These are phyloP conservation scores for Saturnispora galanensis DNA, from an alignment of 805 yeast species.

Conservation along the genomic window DNA sequence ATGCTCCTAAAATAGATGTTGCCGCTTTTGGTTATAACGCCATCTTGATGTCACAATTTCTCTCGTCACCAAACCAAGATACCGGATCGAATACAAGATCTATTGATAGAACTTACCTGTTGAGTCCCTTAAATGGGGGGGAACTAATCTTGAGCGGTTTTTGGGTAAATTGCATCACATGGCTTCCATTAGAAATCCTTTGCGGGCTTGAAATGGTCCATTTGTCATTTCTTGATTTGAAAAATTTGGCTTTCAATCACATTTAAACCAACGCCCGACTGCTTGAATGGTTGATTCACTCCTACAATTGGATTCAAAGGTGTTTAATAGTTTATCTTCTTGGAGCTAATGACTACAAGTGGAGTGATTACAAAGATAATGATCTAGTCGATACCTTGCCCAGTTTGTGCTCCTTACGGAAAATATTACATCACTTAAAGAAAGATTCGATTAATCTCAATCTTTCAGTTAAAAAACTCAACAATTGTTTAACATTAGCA, in stretches of 20 bases:
- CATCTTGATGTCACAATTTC: neutral
- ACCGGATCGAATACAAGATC: too few species aligned
- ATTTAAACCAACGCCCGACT: neutral
- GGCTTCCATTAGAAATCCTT: neutral
- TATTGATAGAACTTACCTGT: neutral
- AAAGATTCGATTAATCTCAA: neutral
- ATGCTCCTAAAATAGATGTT: neutral
- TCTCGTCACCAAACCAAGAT: neutral
- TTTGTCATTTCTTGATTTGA: neutral
- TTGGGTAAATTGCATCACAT: neutral
- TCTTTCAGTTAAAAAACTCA: neutral
- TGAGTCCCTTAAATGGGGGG: neutral
- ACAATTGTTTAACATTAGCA: neutral
- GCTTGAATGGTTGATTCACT: neutral
- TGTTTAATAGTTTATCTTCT: neutral
- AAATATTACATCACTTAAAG: neutral
- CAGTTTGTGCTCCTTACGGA: slow-evolving; percentile 1
- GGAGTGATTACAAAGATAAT: neutral
- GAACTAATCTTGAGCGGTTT: neutral
- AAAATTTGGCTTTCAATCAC: neutral
- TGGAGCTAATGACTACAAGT: neutral
- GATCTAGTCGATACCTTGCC: slow-evolving; percentile 1
- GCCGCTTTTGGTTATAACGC: slow-evolving; percentile 1
- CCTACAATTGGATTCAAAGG: neutral
- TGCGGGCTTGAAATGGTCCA: neutral